phyloP scores from a whole-genome alignment of 305 asterid genomes.

The Fraxinus nigra region DNA sequence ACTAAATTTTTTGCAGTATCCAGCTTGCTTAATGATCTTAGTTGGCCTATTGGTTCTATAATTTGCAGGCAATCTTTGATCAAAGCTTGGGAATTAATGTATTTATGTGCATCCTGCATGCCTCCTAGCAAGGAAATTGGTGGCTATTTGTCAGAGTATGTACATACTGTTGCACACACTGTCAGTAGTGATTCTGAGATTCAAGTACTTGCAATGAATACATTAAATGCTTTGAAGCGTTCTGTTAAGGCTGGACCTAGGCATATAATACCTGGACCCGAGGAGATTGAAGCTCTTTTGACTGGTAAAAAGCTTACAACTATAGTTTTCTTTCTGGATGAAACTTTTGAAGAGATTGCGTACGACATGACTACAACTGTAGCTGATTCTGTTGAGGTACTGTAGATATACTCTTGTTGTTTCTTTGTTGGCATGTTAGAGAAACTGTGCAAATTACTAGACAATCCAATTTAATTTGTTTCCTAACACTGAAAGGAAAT shows the following conservation, averaged over 20 bases:
- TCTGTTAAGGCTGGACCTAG: conserved; percentile 96
- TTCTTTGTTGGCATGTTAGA: conserved; percentile 1
- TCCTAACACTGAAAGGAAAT: background rate
- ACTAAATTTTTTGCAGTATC: background rate
- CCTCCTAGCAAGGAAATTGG: conserved; percentile 98
- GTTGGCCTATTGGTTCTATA: conserved; percentile 22
- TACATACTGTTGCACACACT: conserved; percentile 72
- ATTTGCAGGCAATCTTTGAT: conserved; percentile 58
- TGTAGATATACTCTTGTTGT: conserved; percentile 12
- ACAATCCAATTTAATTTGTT: background rate
- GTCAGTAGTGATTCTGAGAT: conserved; percentile 68
- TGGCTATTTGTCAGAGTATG: conserved; percentile 76
- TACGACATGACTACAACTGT: conserved; percentile 95
- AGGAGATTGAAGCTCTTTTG: conserved; percentile 91
- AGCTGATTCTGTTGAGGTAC: conserved; percentile 96
- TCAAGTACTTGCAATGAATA: conserved; percentile 73
- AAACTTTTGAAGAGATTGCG: conserved; percentile 94
- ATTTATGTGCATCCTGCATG: conserved; percentile 90
- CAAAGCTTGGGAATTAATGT: conserved; percentile 96
- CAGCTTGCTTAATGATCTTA: conserved; percentile 19
- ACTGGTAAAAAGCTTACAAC: conserved; percentile 93
- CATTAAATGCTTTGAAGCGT: conserved; percentile 81
- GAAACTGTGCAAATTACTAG: background rate
- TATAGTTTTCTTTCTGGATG: conserved; percentile 92
- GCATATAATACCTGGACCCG: conserved; percentile 80